Base-by-base conservation (phyloP, 179 eudicot genomes). In the Patellifolia procumbens region DNA sequence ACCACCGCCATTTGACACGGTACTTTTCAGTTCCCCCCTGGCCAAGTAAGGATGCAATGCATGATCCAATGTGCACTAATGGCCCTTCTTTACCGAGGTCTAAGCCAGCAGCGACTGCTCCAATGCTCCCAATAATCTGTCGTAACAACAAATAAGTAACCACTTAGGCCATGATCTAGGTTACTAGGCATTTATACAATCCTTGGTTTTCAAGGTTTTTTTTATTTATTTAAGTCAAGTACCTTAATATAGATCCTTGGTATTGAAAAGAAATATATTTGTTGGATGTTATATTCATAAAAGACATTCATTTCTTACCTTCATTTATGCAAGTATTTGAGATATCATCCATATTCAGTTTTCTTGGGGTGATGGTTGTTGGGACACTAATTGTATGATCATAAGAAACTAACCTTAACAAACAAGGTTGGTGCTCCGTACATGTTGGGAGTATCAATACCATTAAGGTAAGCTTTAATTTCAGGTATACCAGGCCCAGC, bases 51-150 rank as follows among this genome's bases (percentile, higher is more conserved):
- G 97, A 92, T 61, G 98, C 92, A 59, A 94, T 88, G 87, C 98
- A 94, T 77, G 84, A 37, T 29, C 97, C 97, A 31, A 94, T 94
- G 83, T 92, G 98, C 59, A 92, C 96, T 69, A 94, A 68, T 1
- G 96, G 98, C 28, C 98, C 98, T 83, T 93, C 98, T 89, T 92
- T 94, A 22, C 98, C 98, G 6, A 94, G 87, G 76, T 94, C 98
- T 35, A 94, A 74, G 22, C 96, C 91, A 34, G 96, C 97, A 20
- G 98, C 84, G 19, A 94, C 98, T 1, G 96, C 98, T 81, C 91
- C 97, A 55, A 92, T 94, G 83, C 94, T 92, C 83, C 98, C 98
- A 71, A 94, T 67, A 17, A 90, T 85, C 98, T 94, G 90, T 53
- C 64, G 68, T 43, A 32, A 66, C n/a, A 68, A 32, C 26, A 70